A percentile compares a stretch with the other conserved stretches of the same genome.
These are phyloP conservation scores for Collybia nuda DNA, from an alignment of 768 basidiomycete genomes.

Conservation along the genomic window DNA sequence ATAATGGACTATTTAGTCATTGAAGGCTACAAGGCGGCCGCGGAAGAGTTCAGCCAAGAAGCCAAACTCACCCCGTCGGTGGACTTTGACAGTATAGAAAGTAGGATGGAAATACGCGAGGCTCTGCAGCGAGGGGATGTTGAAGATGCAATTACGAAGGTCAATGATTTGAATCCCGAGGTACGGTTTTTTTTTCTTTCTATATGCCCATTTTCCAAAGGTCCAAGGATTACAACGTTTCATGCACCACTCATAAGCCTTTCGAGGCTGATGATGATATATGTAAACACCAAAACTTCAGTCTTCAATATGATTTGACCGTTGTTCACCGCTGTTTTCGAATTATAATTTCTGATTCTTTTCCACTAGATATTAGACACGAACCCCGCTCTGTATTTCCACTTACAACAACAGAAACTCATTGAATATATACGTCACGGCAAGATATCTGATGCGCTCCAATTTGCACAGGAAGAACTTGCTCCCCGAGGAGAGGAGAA, in stretches of 20 bases:
- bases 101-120: conserved; percentile 91
- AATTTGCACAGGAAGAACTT: conserved; percentile 91
- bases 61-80: conserved; percentile 74
- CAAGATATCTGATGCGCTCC: conserved; percentile 73
- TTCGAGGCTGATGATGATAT: conserved; percentile 81
- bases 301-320: conserved; percentile 89
- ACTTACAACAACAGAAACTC: conserved; percentile 91
- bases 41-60: conserved; percentile 92
- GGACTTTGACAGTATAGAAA: conserved; percentile 91
- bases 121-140: conserved; percentile 93
- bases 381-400: conserved; percentile 91
- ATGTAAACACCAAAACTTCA: conserved; percentile 74
- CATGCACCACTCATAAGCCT: conserved; percentile 99
- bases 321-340: conserved; percentile 16
- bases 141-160: conserved; percentile 91
- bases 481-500: conserved; percentile 95
- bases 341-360: conserved; percentile 19
- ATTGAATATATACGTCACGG: conserved; percentile 93
- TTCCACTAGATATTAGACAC: conserved; percentile 86
- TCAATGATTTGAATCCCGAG: conserved; percentile 96
- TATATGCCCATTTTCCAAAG: conserved; percentile 6
- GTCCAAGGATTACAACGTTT: conserved; percentile 82
- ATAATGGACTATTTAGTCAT: conserved; percentile 98
- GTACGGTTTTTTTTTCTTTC: conserved; percentile 53
- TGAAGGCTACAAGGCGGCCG: conserved; percentile 95